Evolutionary conservation across 2,329 filamentous ascomycete species (phyloP).

Genomic region (Pseudogymnoascus sp.): DNA sequence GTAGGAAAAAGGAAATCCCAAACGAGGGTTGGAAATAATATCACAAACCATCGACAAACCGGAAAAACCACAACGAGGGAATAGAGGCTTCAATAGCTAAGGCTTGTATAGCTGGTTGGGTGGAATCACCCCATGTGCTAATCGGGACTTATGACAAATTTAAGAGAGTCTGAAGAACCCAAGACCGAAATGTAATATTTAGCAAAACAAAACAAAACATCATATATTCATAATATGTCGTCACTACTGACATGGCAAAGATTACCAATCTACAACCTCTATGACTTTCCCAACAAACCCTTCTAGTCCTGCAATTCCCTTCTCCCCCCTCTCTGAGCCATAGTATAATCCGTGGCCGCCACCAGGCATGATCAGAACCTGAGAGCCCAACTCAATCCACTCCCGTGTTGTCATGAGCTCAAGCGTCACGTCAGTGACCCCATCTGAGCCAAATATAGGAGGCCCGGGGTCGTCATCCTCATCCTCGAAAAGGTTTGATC

Average conservation of each 20-base stretch:
- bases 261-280: conserved; percentile 46
- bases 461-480: conserved; percentile 24
- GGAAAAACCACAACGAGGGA: background rate
- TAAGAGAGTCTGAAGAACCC: background rate
- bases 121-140: background rate
- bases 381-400: conserved; percentile 64
- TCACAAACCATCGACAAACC: background rate
- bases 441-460: conserved; percentile 31
- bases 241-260: background rate
- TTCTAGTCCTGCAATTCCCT: conserved; percentile 53
- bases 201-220: background rate
- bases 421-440: conserved; percentile 47
- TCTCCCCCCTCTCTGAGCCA: conserved; percentile 45
- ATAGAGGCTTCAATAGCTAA: background rate
- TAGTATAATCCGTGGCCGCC: conserved; percentile 52
- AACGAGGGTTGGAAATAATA: background rate
- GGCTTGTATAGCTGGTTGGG: background rate
- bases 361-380: conserved; percentile 63
- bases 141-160: background rate
- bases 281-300: conserved; percentile 63
- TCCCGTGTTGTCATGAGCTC: conserved; percentile 62
- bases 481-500: conserved; percentile 37
- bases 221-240: conserved; percentile 2
- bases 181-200: background rate
- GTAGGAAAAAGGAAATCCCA: background rate